Conservation (phyloP, 352 stramenopile species). For the Phytophthora fragariae region DNA sequence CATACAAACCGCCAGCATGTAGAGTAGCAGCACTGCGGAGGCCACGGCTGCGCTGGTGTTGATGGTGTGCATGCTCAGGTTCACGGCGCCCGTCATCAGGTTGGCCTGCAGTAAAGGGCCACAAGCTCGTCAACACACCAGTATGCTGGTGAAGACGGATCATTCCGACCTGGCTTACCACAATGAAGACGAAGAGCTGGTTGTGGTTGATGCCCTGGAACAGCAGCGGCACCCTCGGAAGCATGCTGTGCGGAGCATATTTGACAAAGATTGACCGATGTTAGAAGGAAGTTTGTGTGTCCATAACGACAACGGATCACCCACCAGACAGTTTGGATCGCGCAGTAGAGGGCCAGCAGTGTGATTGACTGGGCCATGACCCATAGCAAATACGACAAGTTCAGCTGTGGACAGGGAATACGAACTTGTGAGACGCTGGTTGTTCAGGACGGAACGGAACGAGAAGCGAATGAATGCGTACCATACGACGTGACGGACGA, state of each 20-base stretch:
- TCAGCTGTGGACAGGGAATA: constrained; percentile 49
- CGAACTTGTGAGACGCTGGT: background rate
- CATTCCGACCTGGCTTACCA: constrained; percentile 46
- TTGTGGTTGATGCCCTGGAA: constrained; percentile 83
- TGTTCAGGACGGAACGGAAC: background rate
- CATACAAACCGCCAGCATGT: constrained; percentile 72
- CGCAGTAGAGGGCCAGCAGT: constrained; percentile 63
- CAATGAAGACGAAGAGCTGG: constrained; percentile 86
- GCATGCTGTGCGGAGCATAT: constrained; percentile 46
- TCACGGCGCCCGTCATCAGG: constrained; percentile 76
- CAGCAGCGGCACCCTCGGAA: constrained; percentile 68
- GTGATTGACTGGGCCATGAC: constrained; percentile 70
- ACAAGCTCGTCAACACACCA: constrained; percentile 3
- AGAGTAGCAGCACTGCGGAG: constrained; percentile 55
- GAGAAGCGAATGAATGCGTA: constrained; percentile 18
- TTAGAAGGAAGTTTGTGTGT: background rate
- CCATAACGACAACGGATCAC: constrained; percentile 2
- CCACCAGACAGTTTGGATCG: constrained; percentile 72
- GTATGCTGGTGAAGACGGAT: background rate
- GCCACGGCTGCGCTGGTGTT: constrained; percentile 53
- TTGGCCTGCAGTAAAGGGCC: constrained; percentile 58
- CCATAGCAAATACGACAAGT: constrained; percentile 85
- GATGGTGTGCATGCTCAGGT: constrained; percentile 87
- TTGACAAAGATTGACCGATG: background rate
- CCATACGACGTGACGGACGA: constrained; percentile 78